A percentile compares a stretch with the other conserved stretches of the same genome.
phyloP scores from a whole-genome alignment of 257 asterid genomes.

The Primulina eburnea region DNA sequence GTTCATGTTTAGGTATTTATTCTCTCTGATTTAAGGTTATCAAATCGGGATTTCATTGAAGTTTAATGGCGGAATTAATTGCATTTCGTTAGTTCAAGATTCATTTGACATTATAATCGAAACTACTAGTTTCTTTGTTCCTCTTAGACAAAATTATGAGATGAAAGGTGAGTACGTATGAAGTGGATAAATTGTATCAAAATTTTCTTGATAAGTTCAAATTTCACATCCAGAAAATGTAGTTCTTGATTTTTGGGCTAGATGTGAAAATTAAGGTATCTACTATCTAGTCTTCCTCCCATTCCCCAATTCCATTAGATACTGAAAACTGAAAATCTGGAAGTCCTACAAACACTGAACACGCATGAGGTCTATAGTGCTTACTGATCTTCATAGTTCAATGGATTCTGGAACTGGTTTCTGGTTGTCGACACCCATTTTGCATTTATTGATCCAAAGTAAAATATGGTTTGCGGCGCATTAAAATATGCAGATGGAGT shows the following conservation, averaged over 20 bases:
- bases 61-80: not conserved
- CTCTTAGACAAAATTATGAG: not conserved
- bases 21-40: not conserved
- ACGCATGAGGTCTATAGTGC: not conserved
- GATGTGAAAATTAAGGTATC: conserved; percentile 4
- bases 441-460: not conserved
- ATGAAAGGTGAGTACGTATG: not conserved
- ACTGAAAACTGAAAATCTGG: not conserved
- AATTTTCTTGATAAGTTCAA: conserved; percentile 2
- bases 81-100: not conserved
- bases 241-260: not conserved
- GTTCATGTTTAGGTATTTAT: conserved; percentile 8
- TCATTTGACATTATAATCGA: not conserved
- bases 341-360: not conserved
- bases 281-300: not conserved
- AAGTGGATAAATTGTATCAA: not conserved
- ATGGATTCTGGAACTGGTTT: not conserved
- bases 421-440: not conserved
- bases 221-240: not conserved
- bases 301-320: not conserved
- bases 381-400: not conserved
- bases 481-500: not conserved
- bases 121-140: not conserved
- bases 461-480: not conserved
- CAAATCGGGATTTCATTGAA: not conserved